Evolutionary conservation across 169 alveolate genomes (phyloP), one percentile per base, ranked within the genome.

Genomic region (Eimeria mitis): DNA sequence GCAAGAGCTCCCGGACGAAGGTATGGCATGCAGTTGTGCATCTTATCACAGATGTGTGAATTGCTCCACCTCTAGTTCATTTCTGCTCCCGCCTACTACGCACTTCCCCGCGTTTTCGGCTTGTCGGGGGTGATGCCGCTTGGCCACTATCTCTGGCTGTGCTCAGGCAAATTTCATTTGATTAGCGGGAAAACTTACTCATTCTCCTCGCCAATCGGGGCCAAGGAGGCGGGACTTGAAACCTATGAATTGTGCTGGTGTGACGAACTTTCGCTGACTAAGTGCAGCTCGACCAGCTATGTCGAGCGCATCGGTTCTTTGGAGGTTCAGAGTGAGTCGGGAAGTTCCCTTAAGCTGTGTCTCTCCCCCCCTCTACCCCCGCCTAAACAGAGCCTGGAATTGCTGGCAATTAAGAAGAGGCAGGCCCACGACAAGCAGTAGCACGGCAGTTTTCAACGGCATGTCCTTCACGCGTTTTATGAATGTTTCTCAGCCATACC

Each of bases 171-270:
- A 49, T 75, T 90, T 61, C 28, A 14, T 21, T 34, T 1, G 31
- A 40, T 31, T 52, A 56, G 31, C 54, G 95, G 89, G 34, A 49
- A 37, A 49, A 71, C 34, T 1, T 90, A 75, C 25, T 4, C 78
- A 0, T 59, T 90, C n/a, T 28, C 76, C 63, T 44, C 89, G 44
- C 68, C 88, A 14, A 37, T 90, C 19, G 49, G n/a, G 23, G 40
- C 63, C 31, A 40, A 87, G 40, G 34, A 13, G 34, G 31, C 37
- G 28, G 40, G 8, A 25, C 89, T 76, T 13, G 21, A 13, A 28
- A 31, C 47, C 8, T 92, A 92, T 68, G 56, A 68, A 61, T 34
- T 92, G 88, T 92, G 96, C 63, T 92, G 96, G 96, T 92, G 96
- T 40, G 96, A 92, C 34, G 28, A 34, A 37, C 37, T 11, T 2